Evolutionary conservation across 306 rosid genomes (phyloP).

Genomic region (Quercus bicolor): DNA sequence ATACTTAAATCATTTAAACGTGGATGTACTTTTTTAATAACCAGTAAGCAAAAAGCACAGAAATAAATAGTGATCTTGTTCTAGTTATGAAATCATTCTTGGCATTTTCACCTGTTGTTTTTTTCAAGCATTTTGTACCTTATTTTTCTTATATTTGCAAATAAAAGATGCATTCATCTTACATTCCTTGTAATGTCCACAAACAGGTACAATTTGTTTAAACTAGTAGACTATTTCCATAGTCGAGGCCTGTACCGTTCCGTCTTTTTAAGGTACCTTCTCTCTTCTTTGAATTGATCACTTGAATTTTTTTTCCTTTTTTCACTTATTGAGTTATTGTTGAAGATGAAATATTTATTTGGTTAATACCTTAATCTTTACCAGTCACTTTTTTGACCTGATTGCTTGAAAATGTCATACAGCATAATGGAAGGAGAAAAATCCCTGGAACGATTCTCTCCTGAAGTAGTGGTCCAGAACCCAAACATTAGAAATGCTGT

Average conservation of each 20-base stretch:
- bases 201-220: constrained; percentile 82
- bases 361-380: constrained; percentile 7
- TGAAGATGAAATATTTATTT: constrained; percentile 1
- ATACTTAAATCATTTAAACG: not conserved
- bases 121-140: constrained; percentile 1
- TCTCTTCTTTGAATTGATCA: not conserved
- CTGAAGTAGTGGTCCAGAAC: constrained; percentile 75
- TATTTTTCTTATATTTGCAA: not conserved
- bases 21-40: not conserved
- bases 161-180: constrained; percentile 6
- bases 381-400: constrained; percentile 18
- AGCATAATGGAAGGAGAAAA: constrained; percentile 98
- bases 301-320: too few relatives aligned
- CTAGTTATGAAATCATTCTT: constrained; percentile 5
- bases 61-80: not conserved
- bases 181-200: constrained; percentile 21
- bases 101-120: constrained; percentile 11
- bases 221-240: constrained; percentile 68
- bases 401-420: constrained; percentile 25
- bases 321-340: not conserved
- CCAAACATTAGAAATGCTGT: constrained; percentile 57
- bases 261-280: constrained; percentile 58
- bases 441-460: constrained; percentile 71
- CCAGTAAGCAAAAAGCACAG: not conserved
- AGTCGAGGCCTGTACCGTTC: constrained; percentile 84